Base-by-base conservation (phyloP, 345 rosid genomes). In the Limnanthes douglasii region DNA sequence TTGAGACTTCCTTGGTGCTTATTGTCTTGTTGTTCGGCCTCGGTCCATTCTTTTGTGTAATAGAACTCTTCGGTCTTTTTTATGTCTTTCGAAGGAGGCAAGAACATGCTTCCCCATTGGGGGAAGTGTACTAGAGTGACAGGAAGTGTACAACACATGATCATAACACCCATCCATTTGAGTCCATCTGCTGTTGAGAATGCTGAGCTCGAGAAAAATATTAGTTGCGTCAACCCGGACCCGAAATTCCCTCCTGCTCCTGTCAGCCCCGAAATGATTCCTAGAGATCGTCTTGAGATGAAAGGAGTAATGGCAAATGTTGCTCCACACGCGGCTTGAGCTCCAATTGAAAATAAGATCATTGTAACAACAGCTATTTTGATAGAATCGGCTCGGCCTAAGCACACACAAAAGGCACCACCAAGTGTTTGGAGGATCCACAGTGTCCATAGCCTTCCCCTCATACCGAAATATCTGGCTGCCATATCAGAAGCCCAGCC, bases 41-140 rank as follows among this genome's bases (percentile, higher is more conserved):
- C 57, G 5, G 11, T 48, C 63, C 62, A 74, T 48, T 74, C 75
- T 0, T 42, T 25, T 5, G 19, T 71, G 37, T 71, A 75, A 33
- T 71, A 75, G 11, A 51, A 43, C 39, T 52, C 76, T 24, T 41
- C 76, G 4, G 51, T 56, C 8, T 46, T 48, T 45, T 50, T 70
- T 20, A 51, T 60, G 21, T 68, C 57, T 34, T 31, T 46, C 0
- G 62, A 39, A 0, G 79, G 61, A 11, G 66, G 53, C 12, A 65
- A 60, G 5, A 75, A 63, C 77, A 75, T 75, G 43, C 77, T 72
- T 13, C 74, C 72, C 80, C 86, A 72, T 12, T 76, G 75, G 1
- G 75, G 80, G 31, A 72, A 72, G 46, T 72, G 74, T 21, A 75
- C 28, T 0, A 56, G 23, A 0, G 57, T 11, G 18, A 66, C 68